Percentiles rank a stretch among this genome's conserved stretches.
These are phyloP conservation scores for Tuber aestivum DNA, from an alignment of 495 filamentous ascomycete species.

Conservation along the genomic window DNA sequence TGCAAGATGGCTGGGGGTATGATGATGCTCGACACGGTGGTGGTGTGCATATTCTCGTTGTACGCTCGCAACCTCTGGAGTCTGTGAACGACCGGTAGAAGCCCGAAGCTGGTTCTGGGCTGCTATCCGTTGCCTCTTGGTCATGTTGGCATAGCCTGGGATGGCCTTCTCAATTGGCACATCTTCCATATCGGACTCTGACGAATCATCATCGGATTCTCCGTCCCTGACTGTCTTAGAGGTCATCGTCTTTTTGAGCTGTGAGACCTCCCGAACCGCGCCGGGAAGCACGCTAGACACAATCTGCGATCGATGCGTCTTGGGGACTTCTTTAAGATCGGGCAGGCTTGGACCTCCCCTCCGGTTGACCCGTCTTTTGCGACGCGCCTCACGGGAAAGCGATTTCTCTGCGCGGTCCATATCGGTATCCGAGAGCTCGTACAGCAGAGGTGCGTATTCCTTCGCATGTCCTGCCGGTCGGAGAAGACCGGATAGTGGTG, in stretches of 20 bases:
- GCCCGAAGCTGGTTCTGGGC: constrained; percentile 50
- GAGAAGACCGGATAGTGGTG: constrained; percentile 75
- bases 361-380: constrained; percentile 89
- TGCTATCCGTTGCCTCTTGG: constrained; percentile 67
- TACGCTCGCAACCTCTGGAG: constrained; percentile 66
- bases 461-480: constrained; percentile 84
- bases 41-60: constrained; percentile 32
- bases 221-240: constrained; percentile 62
- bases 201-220: constrained; percentile 69
- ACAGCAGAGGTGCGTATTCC: constrained; percentile 86
- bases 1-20: constrained; percentile 18
- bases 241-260: constrained; percentile 76
- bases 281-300: constrained; percentile 89
- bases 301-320: constrained; percentile 82
- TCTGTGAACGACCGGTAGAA: constrained; percentile 66
- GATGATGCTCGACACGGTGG: constrained; percentile 62
- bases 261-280: constrained; percentile 54
- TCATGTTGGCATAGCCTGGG: constrained; percentile 68
- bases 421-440: constrained; percentile 86
- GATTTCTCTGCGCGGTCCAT: constrained; percentile 86
- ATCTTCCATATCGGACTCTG: constrained; percentile 81
- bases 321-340: constrained; percentile 88
- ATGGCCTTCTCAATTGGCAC: constrained; percentile 83
- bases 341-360: constrained; percentile 90
- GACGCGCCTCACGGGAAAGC: constrained; percentile 82